Base-by-base conservation (phyloP, 2,329 filamentous ascomycete genomes). In the Onygenales sp. region DNA sequence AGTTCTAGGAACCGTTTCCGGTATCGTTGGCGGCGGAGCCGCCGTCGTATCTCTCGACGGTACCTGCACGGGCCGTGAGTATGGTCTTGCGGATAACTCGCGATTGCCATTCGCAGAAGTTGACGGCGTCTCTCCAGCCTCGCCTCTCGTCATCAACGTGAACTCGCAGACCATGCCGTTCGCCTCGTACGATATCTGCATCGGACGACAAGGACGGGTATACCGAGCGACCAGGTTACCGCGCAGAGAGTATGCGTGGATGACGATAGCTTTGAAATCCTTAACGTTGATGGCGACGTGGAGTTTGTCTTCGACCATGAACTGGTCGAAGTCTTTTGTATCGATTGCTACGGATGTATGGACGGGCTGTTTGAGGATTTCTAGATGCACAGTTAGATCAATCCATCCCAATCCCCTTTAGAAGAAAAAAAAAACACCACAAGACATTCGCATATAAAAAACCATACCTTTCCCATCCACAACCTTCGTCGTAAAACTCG, bases 401-500 rank as follows among this genome's bases (percentile, higher is more conserved):
- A 3, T 27, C 21, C 21, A 3, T 27, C 21, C 21, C 21, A 27
- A 27, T 27, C 21, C 21, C 37, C 49, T 32, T 56, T 61, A 52
- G 59, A 53, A 51, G 32, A 50, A 46, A 17, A 40, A 32, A 49
- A 13, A 44, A 17, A 52, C 17, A 17, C 17, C 17, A 17, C 14
- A 17, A 3, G 27, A 10, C 31, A 14, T 31, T 6, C 8, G 44
- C 49, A 4, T 36, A 46, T 13, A 54, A 49, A 17, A 14, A 6
- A 9, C 49, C 60, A 48, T 63, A 78, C 79, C 77, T 70, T 80
- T 83, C 6, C 80, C 81, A 54, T 81, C 78, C 42, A 74, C 74
- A 21, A 84, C 74, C 61, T 84, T 85, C 54, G 83, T 81, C 0
- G 82, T 85, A 62, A 82, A 85, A 64, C 82, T 85, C 4, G 81